Evolutionary conservation across 2,329 filamentous ascomycete species (phyloP).

Genomic region (Tolypocladium nubicola): DNA sequence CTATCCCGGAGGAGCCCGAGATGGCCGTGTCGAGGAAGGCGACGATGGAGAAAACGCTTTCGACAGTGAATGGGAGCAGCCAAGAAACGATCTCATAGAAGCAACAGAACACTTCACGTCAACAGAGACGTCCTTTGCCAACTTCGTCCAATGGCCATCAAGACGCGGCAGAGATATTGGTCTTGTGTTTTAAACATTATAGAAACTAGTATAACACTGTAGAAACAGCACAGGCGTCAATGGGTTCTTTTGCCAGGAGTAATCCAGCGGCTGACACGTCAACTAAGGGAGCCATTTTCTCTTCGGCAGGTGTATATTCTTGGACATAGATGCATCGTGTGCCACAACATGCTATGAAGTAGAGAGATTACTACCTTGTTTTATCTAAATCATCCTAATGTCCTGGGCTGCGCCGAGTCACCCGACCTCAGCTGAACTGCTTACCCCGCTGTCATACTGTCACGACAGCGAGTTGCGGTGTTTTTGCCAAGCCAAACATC

Average conservation of each 20-base stretch:
- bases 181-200: background rate
- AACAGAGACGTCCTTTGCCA: background rate
- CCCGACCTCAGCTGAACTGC: background rate
- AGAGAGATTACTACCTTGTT: no score
- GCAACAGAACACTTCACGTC: background rate
- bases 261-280: background rate
- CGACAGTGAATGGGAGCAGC: background rate
- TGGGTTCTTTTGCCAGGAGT: background rate
- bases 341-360: no score
- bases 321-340: background rate
- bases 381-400: no score
- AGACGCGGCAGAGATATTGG: background rate
- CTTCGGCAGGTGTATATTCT: background rate
- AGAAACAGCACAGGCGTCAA: background rate
- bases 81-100: background rate
- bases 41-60: background rate
- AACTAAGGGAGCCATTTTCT: background rate
- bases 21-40: background rate
- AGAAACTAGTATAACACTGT: background rate
- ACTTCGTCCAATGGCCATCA: background rate
- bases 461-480: background rate
- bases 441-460: background rate
- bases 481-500: background rate
- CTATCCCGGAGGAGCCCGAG: slow-evolving; percentile 59
- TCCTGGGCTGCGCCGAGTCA: no score